Percentiles rank a stretch among this genome's conserved stretches.
These are phyloP conservation scores for Crithidia fasciculata DNA, from an alignment of 208 protist genomes.

Conservation along the genomic window DNA sequence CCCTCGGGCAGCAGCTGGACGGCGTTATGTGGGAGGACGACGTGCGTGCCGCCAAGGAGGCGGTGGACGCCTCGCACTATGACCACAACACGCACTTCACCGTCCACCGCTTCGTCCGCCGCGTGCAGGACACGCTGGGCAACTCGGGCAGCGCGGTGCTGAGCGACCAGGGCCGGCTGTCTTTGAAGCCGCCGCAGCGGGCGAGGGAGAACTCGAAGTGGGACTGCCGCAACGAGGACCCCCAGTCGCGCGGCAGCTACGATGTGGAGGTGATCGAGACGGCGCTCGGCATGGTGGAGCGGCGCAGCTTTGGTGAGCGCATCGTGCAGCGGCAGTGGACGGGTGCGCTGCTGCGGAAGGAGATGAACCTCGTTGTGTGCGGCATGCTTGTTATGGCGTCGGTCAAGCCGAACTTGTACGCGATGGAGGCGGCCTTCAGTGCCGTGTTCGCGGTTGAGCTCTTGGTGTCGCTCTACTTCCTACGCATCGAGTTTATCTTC, in stretches of 20 bases:
- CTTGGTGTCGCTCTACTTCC: constrained; percentile 59
- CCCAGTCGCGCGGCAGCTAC: constrained; percentile 55
- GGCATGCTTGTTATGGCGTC: constrained; percentile 64
- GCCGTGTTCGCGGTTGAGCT: constrained; percentile 63
- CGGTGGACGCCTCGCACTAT: constrained; percentile 80
- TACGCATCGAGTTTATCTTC: constrained; percentile 69
- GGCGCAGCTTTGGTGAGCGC: constrained; percentile 41
- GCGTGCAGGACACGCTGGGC: constrained; percentile 62
- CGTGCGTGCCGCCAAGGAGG: constrained; percentile 79
- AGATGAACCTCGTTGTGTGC: constrained; percentile 63
- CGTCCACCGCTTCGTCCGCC: constrained; percentile 66
- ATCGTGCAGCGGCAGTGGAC: constrained; percentile 77
- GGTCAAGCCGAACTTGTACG: constrained; percentile 62
- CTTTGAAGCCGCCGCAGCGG: not conserved
- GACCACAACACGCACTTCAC: constrained; percentile 54
- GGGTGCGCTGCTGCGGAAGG: constrained; percentile 48
- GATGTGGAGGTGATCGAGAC: constrained; percentile 75
- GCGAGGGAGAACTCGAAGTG: constrained; percentile 39
- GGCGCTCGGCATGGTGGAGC: constrained; percentile 69
- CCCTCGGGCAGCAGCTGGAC: constrained; percentile 71
- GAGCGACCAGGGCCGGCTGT: constrained; percentile 8
- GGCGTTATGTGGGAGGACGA: constrained; percentile 80
- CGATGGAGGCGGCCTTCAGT: constrained; percentile 72
- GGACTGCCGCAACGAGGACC: constrained; percentile 87
- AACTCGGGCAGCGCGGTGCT: constrained; percentile 31